Base-by-base conservation (phyloP, 495 filamentous ascomycete genomes). In the Annulohypoxylon moriforme region DNA sequence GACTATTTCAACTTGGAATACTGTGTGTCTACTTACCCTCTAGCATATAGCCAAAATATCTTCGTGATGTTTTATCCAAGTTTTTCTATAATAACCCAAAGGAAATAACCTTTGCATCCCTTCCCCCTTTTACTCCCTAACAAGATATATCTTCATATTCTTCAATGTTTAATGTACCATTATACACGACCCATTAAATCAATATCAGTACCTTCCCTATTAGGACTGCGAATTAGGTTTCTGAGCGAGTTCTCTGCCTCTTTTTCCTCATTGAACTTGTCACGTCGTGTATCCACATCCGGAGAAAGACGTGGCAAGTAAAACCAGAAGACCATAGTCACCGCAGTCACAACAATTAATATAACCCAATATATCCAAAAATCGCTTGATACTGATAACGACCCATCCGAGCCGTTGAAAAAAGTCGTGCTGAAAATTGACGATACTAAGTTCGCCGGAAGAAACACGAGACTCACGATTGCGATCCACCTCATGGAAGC, bases 391-490 rank as follows among this genome's bases (percentile, higher is more conserved):
- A 52, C 47, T 14, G 47, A 27, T 7, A 52, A n/a, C 16, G 22
- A 20, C 11, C 22, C 46, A 1, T 52, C 24, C n/a, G 47, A n/a
- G 4, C 22, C 24, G 14, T 29, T 29, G 13, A 52, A 52, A 25
- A 52, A 52, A 1, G 47, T 52, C 3, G 47, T 52, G 24, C 47
- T 52, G 10, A 52, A 52, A 4, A 52, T 24, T 11, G 47, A 52
- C 16, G 47, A 52, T 7, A 52, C 47, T 13, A 52, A 11, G 47
- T 52, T 52, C 14, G 47, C 47, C 9, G 47, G 47, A n/a, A 52
- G 47, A 52, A 52, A 52, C 22, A 52, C 47, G 14, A 52, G 47
- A 29, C 47, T 52, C 47, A 52, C 47, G 10, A 52, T 52, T n/a
- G 47, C 47, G 13, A 52, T 52, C 47, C 47, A 52, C 25, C 47